Percentiles rank a stretch among this genome's conserved stretches.
These are phyloP conservation scores for Hygrophoropsis aurantiaca DNA, from an alignment of 768 basidiomycete species.

Conservation along the genomic window DNA sequence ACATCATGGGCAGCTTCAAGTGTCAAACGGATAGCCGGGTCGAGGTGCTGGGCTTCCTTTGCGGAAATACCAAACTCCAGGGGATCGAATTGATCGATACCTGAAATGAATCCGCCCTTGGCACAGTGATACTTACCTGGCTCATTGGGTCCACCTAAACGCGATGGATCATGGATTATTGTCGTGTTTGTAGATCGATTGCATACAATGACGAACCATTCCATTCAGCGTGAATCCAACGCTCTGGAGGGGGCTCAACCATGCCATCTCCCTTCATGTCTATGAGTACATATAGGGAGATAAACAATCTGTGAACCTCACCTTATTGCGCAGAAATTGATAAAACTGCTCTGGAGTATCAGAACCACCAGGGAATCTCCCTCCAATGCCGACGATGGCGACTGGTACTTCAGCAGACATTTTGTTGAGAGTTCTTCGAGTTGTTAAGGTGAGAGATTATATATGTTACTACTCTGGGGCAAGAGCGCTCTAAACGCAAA, in stretches of 20 bases:
- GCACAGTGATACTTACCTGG: constrained; percentile 29
- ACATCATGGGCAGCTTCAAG: constrained; percentile 32
- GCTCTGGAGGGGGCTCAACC: constrained; percentile 21
- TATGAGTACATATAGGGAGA: neutral
- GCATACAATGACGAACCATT: constrained; percentile 18
- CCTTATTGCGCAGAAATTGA: constrained; percentile 30
- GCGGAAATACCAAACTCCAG: constrained; percentile 33
- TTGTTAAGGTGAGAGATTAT: too few relatives aligned
- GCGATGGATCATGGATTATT: neutral
- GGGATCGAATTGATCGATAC: constrained; percentile 32
- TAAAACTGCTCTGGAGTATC: constrained; percentile 30
- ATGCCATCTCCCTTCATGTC: constrained; percentile 29
- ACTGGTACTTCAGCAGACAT: constrained; percentile 30
- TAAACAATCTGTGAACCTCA: neutral
- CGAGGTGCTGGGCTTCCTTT: constrained; percentile 29
- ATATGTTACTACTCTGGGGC: too few relatives aligned
- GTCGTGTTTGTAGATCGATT: neutral
- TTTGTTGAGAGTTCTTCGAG: neutral
- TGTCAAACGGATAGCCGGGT: constrained; percentile 30
- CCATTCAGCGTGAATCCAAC: constrained; percentile 31
- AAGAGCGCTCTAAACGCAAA: too few relatives aligned
- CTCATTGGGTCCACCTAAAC: constrained; percentile 26
- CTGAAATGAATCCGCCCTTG: constrained; percentile 28
- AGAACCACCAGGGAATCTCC: constrained; percentile 31
- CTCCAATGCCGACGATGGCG: constrained; percentile 31